Evolutionary conservation across 2,329 filamentous ascomycete species (phyloP), one percentile per base, ranked within the genome.

Genomic region (Pseudocercospora musae): DNA sequence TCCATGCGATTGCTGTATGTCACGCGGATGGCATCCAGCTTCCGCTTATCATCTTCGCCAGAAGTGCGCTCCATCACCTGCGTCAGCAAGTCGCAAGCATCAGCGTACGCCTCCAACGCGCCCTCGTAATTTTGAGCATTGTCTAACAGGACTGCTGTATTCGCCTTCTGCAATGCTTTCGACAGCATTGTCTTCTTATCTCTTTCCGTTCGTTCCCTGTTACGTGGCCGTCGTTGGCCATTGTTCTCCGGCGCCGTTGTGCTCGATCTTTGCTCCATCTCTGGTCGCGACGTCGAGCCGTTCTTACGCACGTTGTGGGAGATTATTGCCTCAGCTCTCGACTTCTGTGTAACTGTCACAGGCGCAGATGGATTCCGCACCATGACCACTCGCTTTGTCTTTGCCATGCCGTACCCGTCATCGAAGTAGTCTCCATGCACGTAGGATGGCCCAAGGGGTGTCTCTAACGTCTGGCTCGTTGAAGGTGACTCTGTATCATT

Each of bases 91-190:
- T 88, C 85, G 74, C 95, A 99, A 3, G 96, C 95, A 77, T 99
- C 95, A 10, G 85, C 83, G 74, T 99, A 99, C 13, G 94, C 92
- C 71, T 92, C 87, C 73, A 96, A 88, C 18, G 95, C 95, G 44
- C 91, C 92, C 74, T 94, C 91, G 66, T 95, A 94, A 73, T 98
- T 96, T 72, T 95, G 91, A 13, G 92, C 92, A 84, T 97, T 98
- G 78, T 99, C 95, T 44, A 99, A 85, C 68, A 97, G 85, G 25
- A 99, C 95, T 21, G 95, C 95, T 11, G 91, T 94, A 73, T 99
- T 97, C 55, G 95, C 95, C 78, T 97, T 96, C 74, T 96, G 90
- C 59, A 99, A 80, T 0, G 95, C 95, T 70, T 90, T 91, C n/a
- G 94, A 96, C 37, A 99, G 84, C 93, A 98, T 98, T 10, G 89